A percentile compares a stretch with the other conserved stretches of the same genome.
These are phyloP conservation scores for Sisymbrium altissimum DNA, from an alignment of 345 rosid genomes.

Conservation along the genomic window DNA sequence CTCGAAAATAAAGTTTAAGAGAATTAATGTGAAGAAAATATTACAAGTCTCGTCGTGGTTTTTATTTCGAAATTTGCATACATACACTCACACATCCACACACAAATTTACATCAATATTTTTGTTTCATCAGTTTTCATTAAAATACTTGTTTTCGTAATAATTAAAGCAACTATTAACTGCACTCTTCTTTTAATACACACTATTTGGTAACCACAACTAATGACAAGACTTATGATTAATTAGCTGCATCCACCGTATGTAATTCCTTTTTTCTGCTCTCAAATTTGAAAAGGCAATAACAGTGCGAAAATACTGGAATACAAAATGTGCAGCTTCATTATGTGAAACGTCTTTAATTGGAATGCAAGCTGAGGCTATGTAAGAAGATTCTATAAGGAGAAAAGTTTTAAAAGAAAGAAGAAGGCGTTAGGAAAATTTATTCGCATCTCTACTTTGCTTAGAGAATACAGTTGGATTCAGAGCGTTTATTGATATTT, in stretches of 20 bases:
- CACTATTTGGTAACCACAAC: neutral
- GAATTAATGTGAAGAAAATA: neutral
- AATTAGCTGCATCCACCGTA: neutral
- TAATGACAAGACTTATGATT: neutral
- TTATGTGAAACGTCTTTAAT: constrained; percentile 20
- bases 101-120: neutral
- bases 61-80: neutral
- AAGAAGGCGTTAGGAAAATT: constrained; percentile 6
- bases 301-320: constrained; percentile 16
- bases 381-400: constrained; percentile 23
- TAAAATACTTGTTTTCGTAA: neutral
- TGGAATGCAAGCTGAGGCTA: constrained; percentile 26
- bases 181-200: too few species aligned
- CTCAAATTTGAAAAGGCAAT: neutral
- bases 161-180: neutral
- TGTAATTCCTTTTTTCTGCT: neutral
- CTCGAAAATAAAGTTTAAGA: neutral
- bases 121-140: neutral
- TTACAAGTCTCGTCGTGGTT: too few species aligned
- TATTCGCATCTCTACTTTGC: constrained; percentile 29
- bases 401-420: neutral
- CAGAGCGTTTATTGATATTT: neutral
- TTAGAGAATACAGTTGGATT: constrained; percentile 32
- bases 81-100: neutral
- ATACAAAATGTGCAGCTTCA: constrained; percentile 15